A percentile compares a stretch with the other conserved stretches of the same genome.
Evolutionary conservation across 768 basidiomycete species (phyloP).

Genomic region (Leccinum disarticulatum): DNA sequence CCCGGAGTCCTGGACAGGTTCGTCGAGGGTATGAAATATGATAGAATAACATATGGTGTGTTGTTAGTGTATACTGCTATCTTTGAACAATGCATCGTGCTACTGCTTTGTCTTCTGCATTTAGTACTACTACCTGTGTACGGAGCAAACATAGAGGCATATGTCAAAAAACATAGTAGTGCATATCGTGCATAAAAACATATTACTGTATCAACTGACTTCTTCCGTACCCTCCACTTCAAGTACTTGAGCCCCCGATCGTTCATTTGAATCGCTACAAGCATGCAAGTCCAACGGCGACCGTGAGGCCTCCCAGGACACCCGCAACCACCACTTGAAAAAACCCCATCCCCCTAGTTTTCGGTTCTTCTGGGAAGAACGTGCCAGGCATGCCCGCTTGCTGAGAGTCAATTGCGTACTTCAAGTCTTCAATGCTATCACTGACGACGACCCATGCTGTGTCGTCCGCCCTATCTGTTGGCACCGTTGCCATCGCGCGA

Average conservation of each 20-base stretch:
- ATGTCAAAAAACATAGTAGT: conserved; percentile 6
- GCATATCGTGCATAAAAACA: conserved; percentile 18
- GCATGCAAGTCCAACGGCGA: conserved; percentile 30
- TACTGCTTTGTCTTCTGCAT: neutral
- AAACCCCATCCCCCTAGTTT: conserved; percentile 24
- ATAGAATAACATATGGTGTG: conserved; percentile 13
- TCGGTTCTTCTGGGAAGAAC: conserved; percentile 22
- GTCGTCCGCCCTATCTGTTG: conserved; percentile 15
- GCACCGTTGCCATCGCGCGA: conserved; percentile 17
- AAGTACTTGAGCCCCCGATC: neutral
- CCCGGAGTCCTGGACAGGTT: neutral
- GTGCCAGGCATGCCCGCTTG: conserved; percentile 33
- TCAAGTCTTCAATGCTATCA: conserved; percentile 33
- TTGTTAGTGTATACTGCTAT: conserved; percentile 1
- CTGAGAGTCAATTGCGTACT: conserved; percentile 33
- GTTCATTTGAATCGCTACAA: conserved; percentile 31
- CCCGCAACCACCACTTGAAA: conserved; percentile 36
- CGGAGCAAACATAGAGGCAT: conserved; percentile 14
- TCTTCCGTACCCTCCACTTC: neutral
- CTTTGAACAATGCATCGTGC: neutral
- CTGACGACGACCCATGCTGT: conserved; percentile 35
- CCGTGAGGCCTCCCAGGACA: conserved; percentile 31
- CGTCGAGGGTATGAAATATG: neutral
- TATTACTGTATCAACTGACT: neutral
- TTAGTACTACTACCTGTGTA: neutral